Conservation (phyloP, 176 grass and related monocot species). For the Lolium rigidum region DNA sequence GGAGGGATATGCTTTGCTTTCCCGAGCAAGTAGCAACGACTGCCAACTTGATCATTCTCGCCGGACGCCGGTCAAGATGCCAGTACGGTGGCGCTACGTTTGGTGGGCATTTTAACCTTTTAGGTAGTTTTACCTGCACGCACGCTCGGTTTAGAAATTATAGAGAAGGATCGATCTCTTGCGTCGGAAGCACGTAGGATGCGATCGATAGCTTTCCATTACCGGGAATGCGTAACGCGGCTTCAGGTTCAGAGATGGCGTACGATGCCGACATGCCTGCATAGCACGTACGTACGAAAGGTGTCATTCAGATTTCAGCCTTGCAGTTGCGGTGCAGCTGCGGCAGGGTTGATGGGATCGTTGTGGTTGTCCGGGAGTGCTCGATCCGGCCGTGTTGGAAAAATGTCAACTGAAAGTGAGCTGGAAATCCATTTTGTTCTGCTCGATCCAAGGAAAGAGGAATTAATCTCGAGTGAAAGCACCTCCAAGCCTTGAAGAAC, state of each 20-base stretch:
- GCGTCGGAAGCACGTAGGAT: neutral
- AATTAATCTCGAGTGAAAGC: too few relatives aligned
- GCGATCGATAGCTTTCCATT: neutral
- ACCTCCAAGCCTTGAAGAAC: too few relatives aligned
- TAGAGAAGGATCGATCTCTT: neutral
- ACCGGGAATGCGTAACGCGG: neutral
- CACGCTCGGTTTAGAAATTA: neutral
- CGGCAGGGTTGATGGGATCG: neutral
- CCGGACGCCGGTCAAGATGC: neutral
- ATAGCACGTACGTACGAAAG: neutral
- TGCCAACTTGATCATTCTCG: neutral
- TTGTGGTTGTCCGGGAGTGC: neutral
- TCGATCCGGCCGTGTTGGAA: neutral
- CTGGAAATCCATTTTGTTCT: too few relatives aligned
- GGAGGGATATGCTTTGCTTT: conserved; percentile 21
- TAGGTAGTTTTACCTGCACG: neutral
- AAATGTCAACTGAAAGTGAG: conserved; percentile 3
- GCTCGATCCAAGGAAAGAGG: too few relatives aligned
- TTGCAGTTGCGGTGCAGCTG: neutral
- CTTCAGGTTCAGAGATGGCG: neutral
- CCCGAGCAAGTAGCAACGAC: neutral
- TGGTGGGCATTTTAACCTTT: neutral
- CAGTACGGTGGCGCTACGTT: neutral
- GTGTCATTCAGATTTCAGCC: neutral
- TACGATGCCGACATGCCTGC: conserved; percentile 1